Base-by-base conservation (phyloP, 2,329 filamentous ascomycete species). In the Cladosporium sp. region DNA sequence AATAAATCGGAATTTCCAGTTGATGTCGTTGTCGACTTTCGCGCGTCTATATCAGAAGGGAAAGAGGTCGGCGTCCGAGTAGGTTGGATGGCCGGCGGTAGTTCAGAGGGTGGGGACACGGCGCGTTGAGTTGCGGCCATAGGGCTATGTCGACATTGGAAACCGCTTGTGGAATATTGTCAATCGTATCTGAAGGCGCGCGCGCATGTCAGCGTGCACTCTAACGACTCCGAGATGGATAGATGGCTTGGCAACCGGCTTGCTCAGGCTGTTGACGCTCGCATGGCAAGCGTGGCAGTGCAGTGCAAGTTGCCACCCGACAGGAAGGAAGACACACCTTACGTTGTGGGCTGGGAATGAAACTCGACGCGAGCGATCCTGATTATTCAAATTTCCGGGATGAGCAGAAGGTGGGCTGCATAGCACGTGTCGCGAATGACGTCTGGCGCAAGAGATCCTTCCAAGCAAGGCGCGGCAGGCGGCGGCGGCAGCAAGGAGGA, bases 41-140 rank as follows among this genome's bases (percentile, higher is more conserved):
- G 57, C 27, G 64, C 53, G 32, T 56, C 56, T 29, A 59, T 42
- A 35, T 52, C 54, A n/a, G 62, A 57, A 43, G 62, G 56, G 43
- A 63, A 53, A n/a, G 65, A 68, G 33, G 65, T 67, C 18, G 71
- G 69, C 16, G 71, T 74, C 47, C 59, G 66, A 22, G 70, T 67
- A 22, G 55, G 57, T 52, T 69, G 68, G 42, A 69, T 63, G 35
- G 65, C 60, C 50, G 63, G 57, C 51, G 73, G 71, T 3, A 67
- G 64, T 50, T 69, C 68, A 46, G 66, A 64, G 32, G 67, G 68
- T 22, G 72, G 70, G 42, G 72, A 72, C 53, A 68, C 66, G 43
- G 71, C 66, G 55, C 70, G 65, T 53, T 69, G 67, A 54, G 69
- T 68, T 52, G 70, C 65, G 53, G 72, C 72, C 72, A 74, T 74